Percentiles rank a stretch among this genome's conserved stretches.
Evolutionary conservation across 371 early-diverging fungal genomes (phyloP).

Genomic region (Haplosporangium sp.): DNA sequence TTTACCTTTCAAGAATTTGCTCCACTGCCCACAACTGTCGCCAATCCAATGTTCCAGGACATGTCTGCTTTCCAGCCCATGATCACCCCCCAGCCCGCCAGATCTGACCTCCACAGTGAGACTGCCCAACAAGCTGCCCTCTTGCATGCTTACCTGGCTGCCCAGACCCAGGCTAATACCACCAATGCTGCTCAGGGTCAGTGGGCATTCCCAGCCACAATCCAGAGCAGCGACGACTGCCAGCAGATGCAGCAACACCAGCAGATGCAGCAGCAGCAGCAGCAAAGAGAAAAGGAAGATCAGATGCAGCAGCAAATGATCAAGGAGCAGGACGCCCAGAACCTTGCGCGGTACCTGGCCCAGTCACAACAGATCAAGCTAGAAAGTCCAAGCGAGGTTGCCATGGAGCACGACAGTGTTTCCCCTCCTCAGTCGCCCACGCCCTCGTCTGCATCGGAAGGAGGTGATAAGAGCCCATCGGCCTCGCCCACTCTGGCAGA

Average conservation of each 20-base stretch:
- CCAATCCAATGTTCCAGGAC: background rate
- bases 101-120: slow-evolving; percentile 13
- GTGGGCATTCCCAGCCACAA: slow-evolving; percentile 2
- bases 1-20: slow-evolving; percentile 37
- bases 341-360: slow-evolving; percentile 44
- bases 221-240: background rate
- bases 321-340: slow-evolving; percentile 37
- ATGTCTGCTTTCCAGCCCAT: slow-evolving; percentile 3
- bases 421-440: slow-evolving; percentile 28
- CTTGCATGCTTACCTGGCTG: slow-evolving; percentile 42
- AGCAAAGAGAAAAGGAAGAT: slow-evolving; percentile 9
- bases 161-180: slow-evolving; percentile 16
- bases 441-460: slow-evolving; percentile 12
- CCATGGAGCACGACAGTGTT: slow-evolving; percentile 39
- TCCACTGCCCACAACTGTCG: background rate
- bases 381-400: slow-evolving; percentile 12
- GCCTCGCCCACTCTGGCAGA: slow-evolving; percentile 32
- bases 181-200: background rate
- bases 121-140: slow-evolving; percentile 44
- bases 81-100: background rate
- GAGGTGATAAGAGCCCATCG: slow-evolving; percentile 29
- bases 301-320: slow-evolving; percentile 18
- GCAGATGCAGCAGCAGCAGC: slow-evolving; percentile 1
- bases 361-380: slow-evolving; percentile 25
- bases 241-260: slow-evolving; percentile 8